Base-by-base conservation (phyloP, 1,284 basidiomycete species). In the Cerrena zonata region DNA sequence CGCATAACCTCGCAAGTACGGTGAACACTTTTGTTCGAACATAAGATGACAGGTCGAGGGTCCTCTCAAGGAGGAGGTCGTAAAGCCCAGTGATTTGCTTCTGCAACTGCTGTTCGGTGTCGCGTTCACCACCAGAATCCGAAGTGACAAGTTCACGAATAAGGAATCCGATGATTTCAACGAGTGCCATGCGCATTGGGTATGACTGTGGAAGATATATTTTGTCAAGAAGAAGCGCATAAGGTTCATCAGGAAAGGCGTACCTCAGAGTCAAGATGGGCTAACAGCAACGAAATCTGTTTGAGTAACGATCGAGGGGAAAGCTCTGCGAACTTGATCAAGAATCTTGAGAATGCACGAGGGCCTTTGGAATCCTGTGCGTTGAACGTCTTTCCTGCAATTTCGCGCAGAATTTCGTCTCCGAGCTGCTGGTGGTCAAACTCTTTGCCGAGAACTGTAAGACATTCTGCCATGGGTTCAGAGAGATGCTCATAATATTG, bases 401-500 rank as follows among this genome's bases (percentile, higher is more conserved):
- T 86, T 60, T 95, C 91, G 18, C 91, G 79, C 12, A 98, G 74
- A 27, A 98, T 79, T 56, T 97, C 93, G 59, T 98, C 94, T 0
- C 86, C 89, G 4, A 98, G 78, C 63, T 94, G 91, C 3, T 84
- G 75, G 59, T 94, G 84, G 67, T 97, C 94, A 61, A 89, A 98
- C 51, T 96, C 89, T 57, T 86, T 86, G 15, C 86, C 80, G 42
- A 98, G 78, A 40, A 88, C 73, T 25, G 82, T 77, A 5, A 98
- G 77, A 34, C 92, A 84, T 59, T 98, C 94, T 0, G 94, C 94
- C 86, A 97, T 91, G 0, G 89, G 86, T 63, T 98, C 94, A 0
- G 90, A 84, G 24, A 97, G 80, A 65, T 98, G 94, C 61, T 99
- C 95, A 61, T 87, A 92, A 69, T 95, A 96, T 54, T 95, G 93